Evolutionary conservation across 768 basidiomycete species (phyloP), one percentile per base, ranked within the genome.

Genomic region (Astraeus odoratus): DNA sequence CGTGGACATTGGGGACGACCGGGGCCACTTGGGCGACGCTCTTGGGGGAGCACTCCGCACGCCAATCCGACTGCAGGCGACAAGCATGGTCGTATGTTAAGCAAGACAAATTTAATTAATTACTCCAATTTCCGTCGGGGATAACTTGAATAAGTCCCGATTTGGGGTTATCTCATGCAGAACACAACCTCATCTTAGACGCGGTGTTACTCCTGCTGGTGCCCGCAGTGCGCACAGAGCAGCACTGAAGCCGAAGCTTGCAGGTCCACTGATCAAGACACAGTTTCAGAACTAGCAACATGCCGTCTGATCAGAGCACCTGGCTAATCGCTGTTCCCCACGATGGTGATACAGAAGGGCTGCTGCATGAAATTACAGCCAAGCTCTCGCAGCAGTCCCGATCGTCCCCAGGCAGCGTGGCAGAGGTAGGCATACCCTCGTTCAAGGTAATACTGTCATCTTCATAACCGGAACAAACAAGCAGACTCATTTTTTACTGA

Each of bases 291-390:
- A 15, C n/a, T 20, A 13, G 35, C n/a, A 44, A 22, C 38, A 96
- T 96, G 93, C 93, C 93, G 47, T 94, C 91, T 60, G 93, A 96
- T 73, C 84, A 94, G 64, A 86, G 87, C 52, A 94, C 91, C 55
- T 97, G 94, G 94, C 69, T 97, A 52, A 74, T 96, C 49, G 74
- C 92, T 34, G 80, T 89, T 3, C 94, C 94, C 10, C 77, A 82
- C 51, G 83, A 91, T 63, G 89, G 88, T 16, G 90, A 96, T 56
- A 74, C 89, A 0, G 86, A 88, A 48, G 81, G 82, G 5, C 67
- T 88, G 24, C 64, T 75, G 38, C 80, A 83, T 52, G 85, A 87
- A 50, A 57, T 90, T 15, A 36, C 71, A 8, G 61, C 78, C 18
- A 88, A 86, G 59, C 72, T 92, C 29, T 62, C 66, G 16, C 70